phyloP scores from a whole-genome alignment of 352 stramenopile species.

The Phytophthora macrochlamydospora region DNA sequence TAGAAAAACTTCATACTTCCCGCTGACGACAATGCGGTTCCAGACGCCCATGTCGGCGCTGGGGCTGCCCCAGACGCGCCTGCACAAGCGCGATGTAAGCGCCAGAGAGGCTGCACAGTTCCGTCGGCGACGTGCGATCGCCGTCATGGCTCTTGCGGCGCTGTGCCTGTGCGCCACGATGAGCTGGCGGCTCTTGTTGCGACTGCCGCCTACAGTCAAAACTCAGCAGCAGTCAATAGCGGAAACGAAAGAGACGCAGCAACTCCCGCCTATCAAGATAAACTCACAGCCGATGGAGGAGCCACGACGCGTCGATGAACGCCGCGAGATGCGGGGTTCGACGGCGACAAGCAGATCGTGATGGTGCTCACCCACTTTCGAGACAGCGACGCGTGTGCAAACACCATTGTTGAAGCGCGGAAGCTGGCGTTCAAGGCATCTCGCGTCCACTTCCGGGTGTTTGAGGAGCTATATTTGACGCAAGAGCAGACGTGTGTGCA shows the following conservation, averaged over 20 bases:
- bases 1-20: neutral
- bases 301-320: slow-evolving; percentile 10
- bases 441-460: slow-evolving; percentile 72
- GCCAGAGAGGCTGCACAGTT: slow-evolving; percentile 24
- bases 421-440: slow-evolving; percentile 40
- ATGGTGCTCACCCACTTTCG: slow-evolving; percentile 74
- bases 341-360: slow-evolving; percentile 73
- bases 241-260: slow-evolving; percentile 23
- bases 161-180: slow-evolving; percentile 45
- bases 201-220: slow-evolving; percentile 30
- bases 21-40: slow-evolving; percentile 23
- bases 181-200: slow-evolving; percentile 47
- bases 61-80: slow-evolving; percentile 50
- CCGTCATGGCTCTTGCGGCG: slow-evolving; percentile 26
- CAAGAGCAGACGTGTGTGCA: slow-evolving; percentile 68
- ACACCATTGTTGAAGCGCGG: slow-evolving; percentile 51
- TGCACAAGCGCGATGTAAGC: slow-evolving; percentile 15
- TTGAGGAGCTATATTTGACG: slow-evolving; percentile 71
- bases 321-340: slow-evolving; percentile 38
- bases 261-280: slow-evolving; percentile 19
- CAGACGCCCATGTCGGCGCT: slow-evolving; percentile 68
- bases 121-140: slow-evolving; percentile 19
- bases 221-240: slow-evolving; percentile 36
- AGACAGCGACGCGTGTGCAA: slow-evolving; percentile 61
- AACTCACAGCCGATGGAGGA: slow-evolving; percentile 25